These are phyloP conservation scores for Suhomyces sp. DNA, from an alignment of 805 yeast species.

Conservation along the genomic window DNA sequence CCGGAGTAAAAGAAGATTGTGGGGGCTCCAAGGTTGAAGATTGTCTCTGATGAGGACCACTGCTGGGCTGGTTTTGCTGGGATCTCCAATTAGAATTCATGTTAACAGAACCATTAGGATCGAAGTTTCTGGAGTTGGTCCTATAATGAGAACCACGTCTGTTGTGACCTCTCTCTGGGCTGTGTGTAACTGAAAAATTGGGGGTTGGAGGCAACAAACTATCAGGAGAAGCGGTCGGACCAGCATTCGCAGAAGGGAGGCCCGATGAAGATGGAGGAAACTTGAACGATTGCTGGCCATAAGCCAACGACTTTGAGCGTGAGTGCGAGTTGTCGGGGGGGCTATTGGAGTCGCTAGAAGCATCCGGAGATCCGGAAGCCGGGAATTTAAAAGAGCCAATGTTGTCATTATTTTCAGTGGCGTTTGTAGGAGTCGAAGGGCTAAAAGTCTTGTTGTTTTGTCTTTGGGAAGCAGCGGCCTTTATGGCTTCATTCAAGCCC, in stretches of 20 bases:
- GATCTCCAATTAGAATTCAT: constrained; percentile 66
- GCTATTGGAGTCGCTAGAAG: constrained; percentile 13
- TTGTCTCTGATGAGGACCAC: constrained; percentile 19
- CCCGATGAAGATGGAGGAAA: constrained; percentile 46
- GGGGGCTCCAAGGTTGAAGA: constrained; percentile 37
- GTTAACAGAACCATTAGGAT: constrained; percentile 27
- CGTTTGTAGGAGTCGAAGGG: constrained; percentile 22
- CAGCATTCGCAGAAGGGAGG: constrained; percentile 25
- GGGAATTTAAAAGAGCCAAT: constrained; percentile 56
- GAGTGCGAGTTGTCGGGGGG: constrained; percentile 18
- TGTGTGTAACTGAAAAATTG: constrained; percentile 39
- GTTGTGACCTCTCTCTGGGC: constrained; percentile 41
- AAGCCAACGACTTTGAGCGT: constrained; percentile 40
- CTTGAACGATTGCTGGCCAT: constrained; percentile 50
- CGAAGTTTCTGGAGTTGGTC: constrained; percentile 38
- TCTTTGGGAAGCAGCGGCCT: constrained; percentile 93
- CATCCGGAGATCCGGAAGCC: constrained; percentile 35
- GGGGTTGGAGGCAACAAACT: constrained; percentile 54
- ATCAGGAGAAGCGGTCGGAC: constrained; percentile 14
- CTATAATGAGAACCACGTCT: constrained; percentile 41
- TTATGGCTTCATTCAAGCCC: constrained; percentile 88
- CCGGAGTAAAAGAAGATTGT: constrained; percentile 56
- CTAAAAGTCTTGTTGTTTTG: constrained; percentile 36
- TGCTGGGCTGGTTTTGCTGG: constrained; percentile 43
- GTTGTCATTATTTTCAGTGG: constrained; percentile 13